phyloP scores from a whole-genome alignment of 495 filamentous ascomycete genomes.

The Letharia lupina region DNA sequence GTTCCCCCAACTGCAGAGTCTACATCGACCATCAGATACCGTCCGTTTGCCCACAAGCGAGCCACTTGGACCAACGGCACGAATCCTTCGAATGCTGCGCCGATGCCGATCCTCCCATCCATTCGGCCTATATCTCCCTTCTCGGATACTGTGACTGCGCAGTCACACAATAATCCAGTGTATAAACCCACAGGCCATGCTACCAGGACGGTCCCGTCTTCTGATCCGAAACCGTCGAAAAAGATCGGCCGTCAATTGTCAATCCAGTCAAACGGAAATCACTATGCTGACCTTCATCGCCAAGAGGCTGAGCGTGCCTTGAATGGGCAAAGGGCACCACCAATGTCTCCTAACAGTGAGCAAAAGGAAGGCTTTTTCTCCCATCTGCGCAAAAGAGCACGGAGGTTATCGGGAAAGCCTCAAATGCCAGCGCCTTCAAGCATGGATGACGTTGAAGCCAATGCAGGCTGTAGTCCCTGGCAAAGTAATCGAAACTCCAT shows the following conservation, averaged over 20 bases:
- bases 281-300: slow-evolving; percentile 78
- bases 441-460: slow-evolving; percentile 81
- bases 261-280: slow-evolving; percentile 84
- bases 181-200: slow-evolving; percentile 30
- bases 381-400: slow-evolving; percentile 86
- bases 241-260: slow-evolving; percentile 96
- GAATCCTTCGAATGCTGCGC: slow-evolving; percentile 64
- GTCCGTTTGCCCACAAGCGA: slow-evolving; percentile 59
- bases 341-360: slow-evolving; percentile 54
- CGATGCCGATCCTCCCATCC: slow-evolving; percentile 95
- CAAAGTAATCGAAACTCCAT: slow-evolving; percentile 75
- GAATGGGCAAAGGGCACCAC: slow-evolving; percentile 64
- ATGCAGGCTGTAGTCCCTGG: slow-evolving; percentile 86
- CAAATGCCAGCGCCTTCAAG: slow-evolving; percentile 65
- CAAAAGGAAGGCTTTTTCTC: slow-evolving; percentile 97
- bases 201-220: slow-evolving; percentile 29
- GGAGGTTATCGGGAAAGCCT: slow-evolving; percentile 84
- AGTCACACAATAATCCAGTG: slow-evolving; percentile 50
- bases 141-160: slow-evolving; percentile 84
- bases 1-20: slow-evolving; percentile 23
- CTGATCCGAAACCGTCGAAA: slow-evolving; percentile 68
- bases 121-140: slow-evolving; percentile 92
- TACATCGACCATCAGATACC: slow-evolving; percentile 40
- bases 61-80: slow-evolving; percentile 75
- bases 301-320: slow-evolving; percentile 87